phyloP scores from a whole-genome alignment of 2,329 filamentous ascomycete genomes.

The Colletotrichum sp. region DNA sequence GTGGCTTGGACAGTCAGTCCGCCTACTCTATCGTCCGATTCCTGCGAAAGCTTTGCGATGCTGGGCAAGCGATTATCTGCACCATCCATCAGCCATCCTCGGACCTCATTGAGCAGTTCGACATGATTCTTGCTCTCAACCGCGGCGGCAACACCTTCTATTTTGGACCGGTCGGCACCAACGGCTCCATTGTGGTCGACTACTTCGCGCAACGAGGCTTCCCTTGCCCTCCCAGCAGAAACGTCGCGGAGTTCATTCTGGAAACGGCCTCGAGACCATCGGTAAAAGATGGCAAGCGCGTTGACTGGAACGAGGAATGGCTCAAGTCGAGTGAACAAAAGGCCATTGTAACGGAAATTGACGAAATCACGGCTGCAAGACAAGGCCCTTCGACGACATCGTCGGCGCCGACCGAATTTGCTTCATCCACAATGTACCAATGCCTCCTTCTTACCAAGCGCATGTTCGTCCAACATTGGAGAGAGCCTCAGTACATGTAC shows the following conservation, averaged over 20 bases:
- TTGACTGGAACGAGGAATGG: slow-evolving; percentile 83
- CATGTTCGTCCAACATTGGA: slow-evolving; percentile 76
- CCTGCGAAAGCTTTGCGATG: slow-evolving; percentile 57
- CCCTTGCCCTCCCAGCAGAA: slow-evolving; percentile 62
- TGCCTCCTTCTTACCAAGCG: slow-evolving; percentile 71
- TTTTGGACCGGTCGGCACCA: slow-evolving; percentile 74
- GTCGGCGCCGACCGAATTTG: slow-evolving; percentile 59
- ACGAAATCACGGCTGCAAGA: slow-evolving; percentile 53
- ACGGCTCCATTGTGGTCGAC: slow-evolving; percentile 59
- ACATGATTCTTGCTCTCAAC: slow-evolving; percentile 74
- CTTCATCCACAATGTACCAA: slow-evolving; percentile 68
- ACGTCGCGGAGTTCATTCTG: slow-evolving; percentile 55
- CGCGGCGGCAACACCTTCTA: slow-evolving; percentile 75
- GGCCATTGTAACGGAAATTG: slow-evolving; percentile 67
- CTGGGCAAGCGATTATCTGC: slow-evolving; percentile 68
- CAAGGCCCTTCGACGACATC: slow-evolving; percentile 37
- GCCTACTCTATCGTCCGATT: slow-evolving; percentile 46
- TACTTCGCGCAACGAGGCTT: slow-evolving; percentile 71
- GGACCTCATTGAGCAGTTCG: slow-evolving; percentile 70
- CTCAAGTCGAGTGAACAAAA: slow-evolving; percentile 65
- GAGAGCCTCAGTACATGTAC: slow-evolving; percentile 78
- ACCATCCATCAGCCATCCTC: slow-evolving; percentile 69
- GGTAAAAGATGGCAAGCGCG: slow-evolving; percentile 37
- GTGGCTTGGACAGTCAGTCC: slow-evolving; percentile 41
- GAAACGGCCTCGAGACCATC: slow-evolving; percentile 46